Evolutionary conservation across 177 flowering plant species (phyloP), one percentile per base, ranked within the genome.

Genomic region (Vitis hybrid): DNA sequence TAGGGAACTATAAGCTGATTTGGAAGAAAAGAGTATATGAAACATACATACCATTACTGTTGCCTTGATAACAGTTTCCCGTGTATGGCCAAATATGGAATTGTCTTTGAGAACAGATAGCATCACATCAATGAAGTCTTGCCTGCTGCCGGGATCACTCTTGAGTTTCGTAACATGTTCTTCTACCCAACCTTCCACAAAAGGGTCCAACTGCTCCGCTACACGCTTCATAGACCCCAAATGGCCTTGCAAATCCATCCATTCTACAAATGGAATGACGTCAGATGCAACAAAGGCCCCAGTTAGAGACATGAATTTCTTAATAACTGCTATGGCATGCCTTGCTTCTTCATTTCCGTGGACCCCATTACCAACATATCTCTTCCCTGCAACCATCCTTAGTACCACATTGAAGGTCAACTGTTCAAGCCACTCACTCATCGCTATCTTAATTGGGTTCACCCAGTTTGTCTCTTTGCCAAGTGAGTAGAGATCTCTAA

Each of bases 101-200:
- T 68, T 52, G 3, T 54, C 73, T n/a, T 66, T 51, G 21, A 78
- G 52, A 5, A 10, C 52, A 8, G 78, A 69, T 12, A 82, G 57
- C 85, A 86, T 63, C 51, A 80, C 77, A 40, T 78, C 81, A 4
- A 84, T 82, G 72, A 82, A 80, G 60, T 82, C 85, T 14, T 26
- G 71, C 62, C 68, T 61, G 0, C 65, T 62, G 0, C 54, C 10
- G 3, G 30, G 21, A 7, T 70, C 74, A 2, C 67, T 52, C 2
- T 55, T 40, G 10, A 13, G 0, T 15, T 32, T 54, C 51, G 8
- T 40, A 40, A 40, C 45, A 70, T 85, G 82, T 54, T 85, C 86
- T 49, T 81, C 73, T 10, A 82, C 48, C 85, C 84, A 80, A 49
- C 56, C 66, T 2, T 52, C 71, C 11, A 73, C 4, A 1, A 84